phyloP scores from a whole-genome alignment of 768 basidiomycete genomes.

The Wakefieldia striispora region DNA sequence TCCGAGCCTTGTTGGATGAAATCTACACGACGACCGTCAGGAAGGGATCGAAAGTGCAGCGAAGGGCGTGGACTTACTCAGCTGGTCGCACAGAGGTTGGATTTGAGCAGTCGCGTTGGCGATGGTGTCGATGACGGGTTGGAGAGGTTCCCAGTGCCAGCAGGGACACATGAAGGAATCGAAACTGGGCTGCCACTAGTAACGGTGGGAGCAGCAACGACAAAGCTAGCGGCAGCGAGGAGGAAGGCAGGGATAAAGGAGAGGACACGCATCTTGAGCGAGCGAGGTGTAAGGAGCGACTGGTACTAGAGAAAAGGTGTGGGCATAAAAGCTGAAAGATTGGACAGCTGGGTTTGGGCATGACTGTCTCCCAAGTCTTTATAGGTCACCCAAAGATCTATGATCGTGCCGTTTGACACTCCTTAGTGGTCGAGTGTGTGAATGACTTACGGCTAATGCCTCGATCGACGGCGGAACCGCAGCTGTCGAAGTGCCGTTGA shows the following conservation, averaged over 20 bases:
- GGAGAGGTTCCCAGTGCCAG: background rate
- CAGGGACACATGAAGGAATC: background rate
- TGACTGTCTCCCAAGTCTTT: background rate
- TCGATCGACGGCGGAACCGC: too few species aligned
- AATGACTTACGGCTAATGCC: too few species aligned
- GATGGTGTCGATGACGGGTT: conserved; percentile 5
- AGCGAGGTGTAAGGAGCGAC: conserved; percentile 14
- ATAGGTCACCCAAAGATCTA: background rate
- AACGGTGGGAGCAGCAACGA: conserved; percentile 11
- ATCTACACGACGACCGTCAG: background rate
- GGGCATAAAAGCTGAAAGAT: background rate
- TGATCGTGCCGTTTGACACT: too few species aligned
- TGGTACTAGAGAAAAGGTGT: background rate
- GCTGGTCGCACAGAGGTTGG: background rate
- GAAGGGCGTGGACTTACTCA: background rate
- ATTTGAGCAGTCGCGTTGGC: background rate
- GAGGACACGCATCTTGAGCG: conserved; percentile 25
- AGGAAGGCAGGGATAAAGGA: conserved; percentile 22
- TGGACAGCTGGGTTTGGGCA: background rate
- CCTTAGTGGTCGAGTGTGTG: too few species aligned
- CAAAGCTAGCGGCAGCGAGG: conserved; percentile 14
- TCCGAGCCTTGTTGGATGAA: background rate
- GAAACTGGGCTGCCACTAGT: background rate
- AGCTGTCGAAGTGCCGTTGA: too few species aligned
- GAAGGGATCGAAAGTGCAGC: fast-evolving